Base-by-base conservation (phyloP, 441 rosid genomes). In the Sinapis alba region DNA sequence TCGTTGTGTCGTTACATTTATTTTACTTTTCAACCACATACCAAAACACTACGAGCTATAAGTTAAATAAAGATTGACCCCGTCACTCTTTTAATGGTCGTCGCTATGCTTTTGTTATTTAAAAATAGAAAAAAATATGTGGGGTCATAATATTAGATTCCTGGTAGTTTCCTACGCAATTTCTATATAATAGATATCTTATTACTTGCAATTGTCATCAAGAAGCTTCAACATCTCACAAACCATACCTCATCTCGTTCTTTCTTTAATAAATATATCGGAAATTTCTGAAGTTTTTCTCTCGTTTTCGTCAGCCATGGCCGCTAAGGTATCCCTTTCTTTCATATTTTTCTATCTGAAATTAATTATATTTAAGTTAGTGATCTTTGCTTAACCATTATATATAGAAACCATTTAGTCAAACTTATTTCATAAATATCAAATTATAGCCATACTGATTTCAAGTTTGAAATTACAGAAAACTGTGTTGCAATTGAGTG, bases 401-500 rank as follows among this genome's bases (percentile, higher is more conserved):
- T 51, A 3, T 1, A 64, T 73, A 56, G 4, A 56, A 56, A 56
- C 30, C 16, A 56, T 56, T 24, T 23, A 56, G 61, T 56, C 32
- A 45, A 64, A 27, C 41, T 63, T 16, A 23, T 3, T n/a, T 18
- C 41, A 15, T 30, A 57, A 20, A 10, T 43, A 30, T 30, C n/a
- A 24, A 73, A 65, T 56, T 23, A 53, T 21, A 20, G 13, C 38
- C 4, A 24, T 70, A 70, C 56, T 64, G 16, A 65, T 58, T 30
- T 60, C 1, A 19, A 3, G 7, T 61, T 72, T 67, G 2, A 41
- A 60, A 51, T 53, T 6, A 66, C 81, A 78, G 81, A 78, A 72
- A 72, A 6, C 74, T 27, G 73, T 67, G 6, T 61, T 78, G 64
- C 77, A 67, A 78, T 12, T 77, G 76, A 63, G 72, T 45, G 3